A percentile compares a stretch with the other conserved stretches of the same genome.
phyloP scores from a whole-genome alignment of 306 rosid genomes.

The Alnus rubra region DNA sequence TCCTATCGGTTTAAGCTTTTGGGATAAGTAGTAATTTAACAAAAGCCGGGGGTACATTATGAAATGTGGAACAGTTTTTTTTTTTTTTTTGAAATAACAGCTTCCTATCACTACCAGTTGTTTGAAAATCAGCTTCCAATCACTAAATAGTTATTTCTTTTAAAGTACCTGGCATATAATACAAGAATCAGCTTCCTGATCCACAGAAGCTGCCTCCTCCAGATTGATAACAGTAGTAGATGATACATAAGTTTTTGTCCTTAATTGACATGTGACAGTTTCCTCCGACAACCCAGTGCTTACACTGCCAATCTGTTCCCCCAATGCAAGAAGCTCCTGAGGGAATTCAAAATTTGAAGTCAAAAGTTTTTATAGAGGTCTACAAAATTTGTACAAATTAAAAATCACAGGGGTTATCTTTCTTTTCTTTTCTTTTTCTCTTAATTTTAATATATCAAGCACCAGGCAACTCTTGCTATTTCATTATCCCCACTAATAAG shows the following conservation, averaged over 20 bases:
- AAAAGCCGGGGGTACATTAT: not conserved
- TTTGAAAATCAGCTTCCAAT: not conserved
- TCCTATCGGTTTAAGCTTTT: too few species aligned
- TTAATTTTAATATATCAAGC: too few species aligned
- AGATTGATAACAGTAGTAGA: conserved; percentile 34
- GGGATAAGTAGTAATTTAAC: too few species aligned
- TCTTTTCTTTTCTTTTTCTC: not conserved
- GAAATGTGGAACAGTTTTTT: too few species aligned
- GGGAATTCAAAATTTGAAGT: conserved; percentile 25
- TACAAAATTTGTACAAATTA: not conserved
- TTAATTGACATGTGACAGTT: conserved; percentile 47
- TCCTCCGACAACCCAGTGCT: conserved; percentile 86
- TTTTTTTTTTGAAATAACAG: too few species aligned
- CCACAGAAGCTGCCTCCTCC: conserved; percentile 58
- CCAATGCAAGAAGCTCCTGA: conserved; percentile 96
- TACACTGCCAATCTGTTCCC: conserved; percentile 90
- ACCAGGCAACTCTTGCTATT: not conserved
- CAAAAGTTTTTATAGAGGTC: conserved; percentile 3
- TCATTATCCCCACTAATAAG: conserved; percentile 4
- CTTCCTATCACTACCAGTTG: too few species aligned
- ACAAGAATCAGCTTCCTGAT: conserved; percentile 65
- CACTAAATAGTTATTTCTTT: conserved; percentile 11
- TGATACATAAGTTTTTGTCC: conserved; percentile 45
- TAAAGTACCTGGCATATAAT: conserved; percentile 84
- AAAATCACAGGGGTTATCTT: not conserved